Evolutionary conservation across 345 rosid species (phyloP), one percentile per base, ranked within the genome.

Genomic region (Camelina laxa): DNA sequence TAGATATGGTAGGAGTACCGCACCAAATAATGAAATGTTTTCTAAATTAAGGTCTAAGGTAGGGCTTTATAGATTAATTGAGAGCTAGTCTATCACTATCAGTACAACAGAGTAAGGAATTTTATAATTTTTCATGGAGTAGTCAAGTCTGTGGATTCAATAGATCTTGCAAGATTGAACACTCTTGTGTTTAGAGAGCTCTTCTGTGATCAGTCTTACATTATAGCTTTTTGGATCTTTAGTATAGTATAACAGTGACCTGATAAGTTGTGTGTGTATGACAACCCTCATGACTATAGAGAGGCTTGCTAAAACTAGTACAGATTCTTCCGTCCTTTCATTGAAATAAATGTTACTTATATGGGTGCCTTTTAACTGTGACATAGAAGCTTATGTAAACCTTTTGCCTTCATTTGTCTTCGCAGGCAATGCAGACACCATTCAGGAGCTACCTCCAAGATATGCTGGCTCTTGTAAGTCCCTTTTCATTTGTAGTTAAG

Each of bases 401-500:
- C 4, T 5, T 35, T 44, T 38, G n/a, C 5, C 64, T 24, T 12
- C 27, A 27, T 0, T 72, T 49, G 13, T 21, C 39, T 7, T 73
- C 36, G 31, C 87, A 91, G 98, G 85, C 87, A 15, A 39, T 76
- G 96, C 94, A 93, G 72, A 89, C 98, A 20, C 97, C 94, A 19
- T 91, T 93, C 69, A 87, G 97, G 81, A 79, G 80, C 80, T 93
- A 86, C 76, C 91, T 93, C 65, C 89, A 93, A 61, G 91, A 89
- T 10, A 91, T 93, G 94, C 76, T 93, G 76, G 78, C 91, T 59
- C 84, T 93, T 72, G 96, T 93, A 88, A 88, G 97, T 85, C 42
- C 15, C 42, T 2, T 55, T 7, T 33, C 22, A 44, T 11, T 55
- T 73, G 17, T 64, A 15, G 56, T 63, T 63, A 31, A 44, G 8